A percentile compares a stretch with the other conserved stretches of the same genome.
Conservation (phyloP, 208 protist species). For the Naegleria gruberi region DNA sequence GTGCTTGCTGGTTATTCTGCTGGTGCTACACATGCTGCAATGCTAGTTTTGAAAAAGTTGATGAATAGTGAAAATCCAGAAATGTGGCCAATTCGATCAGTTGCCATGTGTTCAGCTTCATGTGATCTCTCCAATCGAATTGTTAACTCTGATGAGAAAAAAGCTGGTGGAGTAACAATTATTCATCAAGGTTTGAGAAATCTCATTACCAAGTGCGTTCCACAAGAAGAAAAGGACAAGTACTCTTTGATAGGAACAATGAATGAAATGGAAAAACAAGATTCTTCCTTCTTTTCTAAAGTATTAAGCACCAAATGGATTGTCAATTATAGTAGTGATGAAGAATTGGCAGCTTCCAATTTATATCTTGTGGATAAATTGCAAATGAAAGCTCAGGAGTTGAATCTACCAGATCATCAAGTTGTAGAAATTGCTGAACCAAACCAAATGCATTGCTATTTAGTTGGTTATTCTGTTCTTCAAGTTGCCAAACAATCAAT, state of each 20-base stretch:
- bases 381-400: not conserved
- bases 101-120: not conserved
- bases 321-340: not conserved
- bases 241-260: not conserved
- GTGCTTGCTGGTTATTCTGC: not conserved
- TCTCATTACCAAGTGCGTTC: not conserved
- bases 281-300: not conserved
- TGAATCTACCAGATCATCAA: not conserved
- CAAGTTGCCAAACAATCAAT: not conserved
- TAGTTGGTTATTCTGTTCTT: not conserved
- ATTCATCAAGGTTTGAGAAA: not conserved
- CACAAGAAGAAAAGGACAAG: not conserved
- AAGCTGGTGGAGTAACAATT: not conserved
- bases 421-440: not conserved
- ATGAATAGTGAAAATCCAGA: no score
- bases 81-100: not conserved
- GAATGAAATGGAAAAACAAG: not conserved
- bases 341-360: not conserved
- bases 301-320: not conserved
- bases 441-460: not conserved
- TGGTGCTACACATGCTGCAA: not conserved
- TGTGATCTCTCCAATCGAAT: not conserved
- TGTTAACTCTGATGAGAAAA: not conserved
- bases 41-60: not conserved
- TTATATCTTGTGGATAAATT: not conserved